These are phyloP conservation scores for Entomortierella chlamydospora DNA, from an alignment of 192 early-diverging fungal genomes.

Conservation along the genomic window DNA sequence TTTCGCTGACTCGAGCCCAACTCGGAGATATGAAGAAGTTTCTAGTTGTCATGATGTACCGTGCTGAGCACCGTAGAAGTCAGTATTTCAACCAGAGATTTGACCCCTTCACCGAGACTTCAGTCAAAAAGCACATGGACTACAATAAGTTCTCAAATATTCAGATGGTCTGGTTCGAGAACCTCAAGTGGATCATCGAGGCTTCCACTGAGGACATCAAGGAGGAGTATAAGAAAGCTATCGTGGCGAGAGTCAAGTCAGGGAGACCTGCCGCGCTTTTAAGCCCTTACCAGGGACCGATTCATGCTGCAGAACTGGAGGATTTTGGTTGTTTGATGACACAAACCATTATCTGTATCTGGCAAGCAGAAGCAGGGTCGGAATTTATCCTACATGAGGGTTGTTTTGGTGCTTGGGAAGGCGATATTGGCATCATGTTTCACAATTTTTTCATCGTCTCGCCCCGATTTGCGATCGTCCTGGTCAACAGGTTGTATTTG, in stretches of 20 bases:
- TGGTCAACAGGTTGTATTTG: too few relatives aligned
- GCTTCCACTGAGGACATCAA: slow-evolving; percentile 24
- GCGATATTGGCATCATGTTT: slow-evolving; percentile 9
- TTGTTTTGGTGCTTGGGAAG: slow-evolving; percentile 53
- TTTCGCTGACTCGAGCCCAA: slow-evolving; percentile 14
- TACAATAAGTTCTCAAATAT: slow-evolving; percentile 23
- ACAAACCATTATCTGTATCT: slow-evolving; percentile 28
- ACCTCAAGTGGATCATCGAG: slow-evolving; percentile 45
- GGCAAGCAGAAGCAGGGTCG: slow-evolving; percentile 48
- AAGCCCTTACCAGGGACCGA: slow-evolving; percentile 14
- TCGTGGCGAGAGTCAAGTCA: background rate
- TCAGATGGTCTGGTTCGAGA: slow-evolving; percentile 51
- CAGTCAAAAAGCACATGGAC: slow-evolving; percentile 28
- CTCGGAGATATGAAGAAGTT: slow-evolving; percentile 41
- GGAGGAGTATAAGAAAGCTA: background rate
- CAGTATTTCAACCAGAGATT: slow-evolving; percentile 31
- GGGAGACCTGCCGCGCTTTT: background rate
- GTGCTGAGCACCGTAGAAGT: slow-evolving; percentile 21
- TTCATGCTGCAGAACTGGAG: slow-evolving; percentile 13
- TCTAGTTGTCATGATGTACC: slow-evolving; percentile 45
- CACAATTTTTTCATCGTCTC: background rate
- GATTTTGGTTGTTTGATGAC: slow-evolving; percentile 10
- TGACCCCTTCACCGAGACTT: background rate
- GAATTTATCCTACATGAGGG: slow-evolving; percentile 46
- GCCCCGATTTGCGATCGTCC: too few relatives aligned